Evolutionary conservation across 73 alveolate species (phyloP), one percentile per base, ranked within the genome.

Genomic region (Blepharisma stoltei): DNA sequence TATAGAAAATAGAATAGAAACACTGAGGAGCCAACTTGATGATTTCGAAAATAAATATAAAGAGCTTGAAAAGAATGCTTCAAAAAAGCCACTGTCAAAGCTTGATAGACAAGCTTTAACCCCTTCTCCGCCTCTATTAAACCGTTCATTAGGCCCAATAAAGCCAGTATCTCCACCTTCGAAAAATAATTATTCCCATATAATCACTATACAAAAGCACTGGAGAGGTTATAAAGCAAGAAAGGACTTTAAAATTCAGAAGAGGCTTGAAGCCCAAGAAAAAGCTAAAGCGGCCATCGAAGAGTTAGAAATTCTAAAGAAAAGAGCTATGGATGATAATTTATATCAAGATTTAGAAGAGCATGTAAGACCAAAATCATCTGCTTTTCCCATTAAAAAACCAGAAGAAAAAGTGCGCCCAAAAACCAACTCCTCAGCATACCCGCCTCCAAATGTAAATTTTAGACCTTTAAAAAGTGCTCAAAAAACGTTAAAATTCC

Each of bases 31-130:
- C 2, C 73, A 60, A 4, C 73, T 60, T 25, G 38, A 8, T 60
- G 73, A 60, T 60, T 60, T 60, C 46, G 73, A 60, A 25, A 60
- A 5, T 9, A n/a, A 38, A n/a, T 25, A 60, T 25, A 60, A 60
- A 25, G 46, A 14, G 45, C 73, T 60, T 60, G 73, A 60, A 60
- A 25, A 14, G 2, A 14, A 20, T n/a, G 38, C 11, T 38, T n/a
- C 11, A 60, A 60, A 60, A 60, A 60, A 5, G 46, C 73, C 23
- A 4, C 4, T 4, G 4, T 14, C 23, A 14, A 14, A 52, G 66
- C 66, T 14, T 11, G n/a, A 52, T 4, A 52, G 23, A 60, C 18
- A 60, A 60, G 46, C 18, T n/a, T 60, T 60, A 50, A 18, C 65
- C 2, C 65, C 21, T 50, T 50, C 21, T 50, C n/a, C 65, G 4